phyloP scores from a whole-genome alignment of 768 basidiomycete species.

The Rhizopogon vinicolor region DNA sequence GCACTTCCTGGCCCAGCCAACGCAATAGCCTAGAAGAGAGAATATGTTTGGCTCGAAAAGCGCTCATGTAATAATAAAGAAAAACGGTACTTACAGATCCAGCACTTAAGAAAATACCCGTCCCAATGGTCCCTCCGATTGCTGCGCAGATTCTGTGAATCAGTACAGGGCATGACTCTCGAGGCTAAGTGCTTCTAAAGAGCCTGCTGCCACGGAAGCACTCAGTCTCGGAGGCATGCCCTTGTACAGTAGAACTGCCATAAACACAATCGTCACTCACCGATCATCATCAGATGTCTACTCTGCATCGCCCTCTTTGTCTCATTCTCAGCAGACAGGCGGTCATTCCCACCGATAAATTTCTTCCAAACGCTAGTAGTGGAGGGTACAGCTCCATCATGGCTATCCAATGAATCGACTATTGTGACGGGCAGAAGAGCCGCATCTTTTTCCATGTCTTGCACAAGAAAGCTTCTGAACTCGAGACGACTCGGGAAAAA shows the following conservation, averaged over 20 bases:
- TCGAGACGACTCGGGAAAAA: neutral
- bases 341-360: slow-evolving; percentile 10
- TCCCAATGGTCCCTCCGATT: slow-evolving; percentile 56
- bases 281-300: slow-evolving; percentile 40
- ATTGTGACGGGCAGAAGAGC: neutral
- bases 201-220: no score
- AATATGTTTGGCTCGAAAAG: neutral
- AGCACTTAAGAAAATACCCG: slow-evolving; percentile 57
- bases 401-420: no score
- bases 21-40: slow-evolving; percentile 37
- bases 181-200: neutral
- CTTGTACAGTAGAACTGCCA: neutral
- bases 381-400: neutral
- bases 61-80: neutral
- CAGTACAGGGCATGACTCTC: neutral
- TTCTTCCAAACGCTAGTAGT: slow-evolving; percentile 15
- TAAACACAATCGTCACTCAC: slow-evolving; percentile 12
- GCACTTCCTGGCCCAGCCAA: slow-evolving; percentile 59
- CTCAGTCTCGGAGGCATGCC: no score
- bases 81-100: slow-evolving; percentile 36
- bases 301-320: slow-evolving; percentile 37
- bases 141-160: slow-evolving; percentile 23
- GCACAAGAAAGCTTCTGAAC: neutral
- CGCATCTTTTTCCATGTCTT: neutral
- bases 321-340: slow-evolving; percentile 13